Evolutionary conservation across 805 yeast species (phyloP), one percentile per base, ranked within the genome.

Genomic region (Brettanomyces anomalus): DNA sequence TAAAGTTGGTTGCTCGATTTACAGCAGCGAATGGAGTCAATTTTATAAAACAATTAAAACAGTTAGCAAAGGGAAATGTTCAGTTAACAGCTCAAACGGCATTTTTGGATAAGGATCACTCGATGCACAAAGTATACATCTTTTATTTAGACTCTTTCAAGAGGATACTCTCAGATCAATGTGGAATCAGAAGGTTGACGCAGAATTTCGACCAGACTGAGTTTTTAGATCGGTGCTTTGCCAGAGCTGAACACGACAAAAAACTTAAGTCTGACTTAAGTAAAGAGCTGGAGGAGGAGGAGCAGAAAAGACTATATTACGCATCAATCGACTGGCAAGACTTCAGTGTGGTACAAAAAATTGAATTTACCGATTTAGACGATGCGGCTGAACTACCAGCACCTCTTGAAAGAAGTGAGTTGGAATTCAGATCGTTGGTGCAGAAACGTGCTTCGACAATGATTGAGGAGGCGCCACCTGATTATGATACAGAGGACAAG

Each of bases 251-350:
- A 46, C 74, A 67, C 53, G 62, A 65, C 17, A 64, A 60, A 17
- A 49, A 70, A 41, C 55, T 54, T 5, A 59, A 65, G 37, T 66
- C 66, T 42, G 64, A 64, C 6, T 56, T 37, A 7, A 41, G 42
- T 10, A 56, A 32, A 51, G 56, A 46, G 50, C 49, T 46, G 59
- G 68, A 51, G 61, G 63, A 46, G 47, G 58, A 42, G 40, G 60
- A 56, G 37, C 49, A 58, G 37, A 70, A 74, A 33, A 70, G 70
- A 44, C 49, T 77, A 4, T 79, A 74, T 35, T 85, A 72, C 61
- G 86, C 89, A 0, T 74, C 83, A 8, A 79, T 87, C 18, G 88
- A 89, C 61, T 90, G 98, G 98, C 79, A 80, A 43, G 85, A 84
- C 48, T 90, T 89, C 55, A 68, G 71, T 2, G 68, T 85, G 15